Base-by-base conservation (phyloP, 2,329 filamentous ascomycete genomes). In the Hortaea werneckii region DNA sequence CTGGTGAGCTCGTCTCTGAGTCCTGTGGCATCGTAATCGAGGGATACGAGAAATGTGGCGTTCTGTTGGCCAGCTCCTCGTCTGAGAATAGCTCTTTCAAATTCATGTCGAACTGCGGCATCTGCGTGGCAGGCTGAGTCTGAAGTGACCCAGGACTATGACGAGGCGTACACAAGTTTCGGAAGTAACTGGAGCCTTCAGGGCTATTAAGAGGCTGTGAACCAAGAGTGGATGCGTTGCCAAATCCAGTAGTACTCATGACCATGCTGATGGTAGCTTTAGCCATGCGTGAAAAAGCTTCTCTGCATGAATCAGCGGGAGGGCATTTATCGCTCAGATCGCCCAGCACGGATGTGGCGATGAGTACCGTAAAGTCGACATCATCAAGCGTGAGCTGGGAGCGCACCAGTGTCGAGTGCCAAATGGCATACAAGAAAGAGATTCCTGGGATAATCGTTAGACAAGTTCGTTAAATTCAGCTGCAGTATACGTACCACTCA, bases 261-360 rank as follows among this genome's bases (percentile, higher is more conserved):
- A 86, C 88, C 89, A 95, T 95, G n/a, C n/a, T 61, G 90, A 96
- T 85, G 0, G 90, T 96, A 8, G 89, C 89, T 68, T 92, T 94
- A 58, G 87, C 89, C 70, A 95, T 96, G 35, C 90, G 80, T 57
- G 94, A 87, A 62, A 96, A 95, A 0, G 92, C 89, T 63, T 96
- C 89, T 11, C 88, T 81, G 64, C 90, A 96, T 8, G 89, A 87
- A 71, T 95, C 89, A 29, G 90, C 90, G 0, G 90, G 90, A 0
- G 90, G 89, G 56, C 92, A 96, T 64, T 95, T 95, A 54, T 94
- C 86, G 54, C 94, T 89, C 51, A 96, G 75, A 60, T 95, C 92
- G 5, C 81, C 83, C 38, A 96, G 81, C 6, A 96, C 88, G 1
- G 90, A 95, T 41, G 87, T 95, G 20, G 89, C 90, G 6, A 89